A percentile compares a stretch with the other conserved stretches of the same genome.
These are phyloP conservation scores for Penicillium alfredii DNA, from an alignment of 495 filamentous ascomycete genomes.

Conservation along the genomic window DNA sequence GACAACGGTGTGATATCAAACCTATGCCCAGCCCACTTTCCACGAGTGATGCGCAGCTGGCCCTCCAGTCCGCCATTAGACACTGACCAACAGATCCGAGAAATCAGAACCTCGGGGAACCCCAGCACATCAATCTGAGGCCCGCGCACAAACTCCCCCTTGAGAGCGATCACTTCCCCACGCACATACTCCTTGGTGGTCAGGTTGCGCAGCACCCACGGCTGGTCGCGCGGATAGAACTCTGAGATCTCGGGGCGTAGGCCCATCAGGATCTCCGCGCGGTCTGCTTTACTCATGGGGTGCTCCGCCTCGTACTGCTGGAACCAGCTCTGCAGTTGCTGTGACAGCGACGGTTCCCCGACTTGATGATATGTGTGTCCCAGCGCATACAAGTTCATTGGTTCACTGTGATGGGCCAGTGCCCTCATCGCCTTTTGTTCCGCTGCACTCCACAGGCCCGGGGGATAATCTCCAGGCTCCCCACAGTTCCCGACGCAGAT, in stretches of 20 bases:
- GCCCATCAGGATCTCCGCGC: slow-evolving; percentile 11
- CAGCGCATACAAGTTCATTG: slow-evolving; percentile 1
- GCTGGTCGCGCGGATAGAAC: slow-evolving; percentile 13
- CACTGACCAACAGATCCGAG: slow-evolving; percentile 12
- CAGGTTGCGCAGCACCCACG: slow-evolving; percentile 13
- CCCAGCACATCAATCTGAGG: slow-evolving; percentile 15
- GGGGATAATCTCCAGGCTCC: slow-evolving; percentile 8
- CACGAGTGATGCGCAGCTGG: slow-evolving; percentile 4
- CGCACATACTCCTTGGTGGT: slow-evolving; percentile 17
- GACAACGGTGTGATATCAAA: slow-evolving; percentile 13
- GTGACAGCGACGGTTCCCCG: slow-evolving; percentile 4
- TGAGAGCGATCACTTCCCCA: slow-evolving; percentile 13
- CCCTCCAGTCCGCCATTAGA: slow-evolving; percentile 1
- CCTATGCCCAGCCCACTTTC: slow-evolving; percentile 17
- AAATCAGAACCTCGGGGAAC: slow-evolving; percentile 12
- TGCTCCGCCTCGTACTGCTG: slow-evolving; percentile 4
- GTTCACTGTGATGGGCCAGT: slow-evolving; percentile 2
- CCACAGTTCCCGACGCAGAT: slow-evolving; percentile 9
- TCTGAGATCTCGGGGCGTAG: slow-evolving; percentile 14
- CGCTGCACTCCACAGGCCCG: background rate
- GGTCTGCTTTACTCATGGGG: slow-evolving; percentile 7
- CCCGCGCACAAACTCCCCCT: slow-evolving; percentile 10
- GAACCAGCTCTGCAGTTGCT: slow-evolving; percentile 7
- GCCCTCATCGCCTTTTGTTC: slow-evolving; percentile 3
- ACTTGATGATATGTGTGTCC: slow-evolving; percentile 6